A percentile compares a stretch with the other conserved stretches of the same genome.
These are phyloP conservation scores for Eucalyptus curtisii DNA, from an alignment of 345 rosid species.

Conservation along the genomic window DNA sequence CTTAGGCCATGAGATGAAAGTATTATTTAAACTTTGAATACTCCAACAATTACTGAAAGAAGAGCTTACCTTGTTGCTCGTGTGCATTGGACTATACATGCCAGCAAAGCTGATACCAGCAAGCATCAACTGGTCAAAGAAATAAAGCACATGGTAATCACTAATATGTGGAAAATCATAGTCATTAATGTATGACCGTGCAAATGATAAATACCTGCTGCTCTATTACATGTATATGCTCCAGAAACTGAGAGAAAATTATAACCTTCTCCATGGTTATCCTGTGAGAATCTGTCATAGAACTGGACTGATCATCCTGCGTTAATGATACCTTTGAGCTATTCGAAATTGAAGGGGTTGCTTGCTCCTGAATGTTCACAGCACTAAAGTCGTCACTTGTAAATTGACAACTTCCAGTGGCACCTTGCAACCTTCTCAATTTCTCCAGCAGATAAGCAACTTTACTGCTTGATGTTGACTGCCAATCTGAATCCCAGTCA, in stretches of 20 bases:
- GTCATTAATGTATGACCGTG: not conserved
- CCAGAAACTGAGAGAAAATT: constrained; percentile 92
- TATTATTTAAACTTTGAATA: not conserved
- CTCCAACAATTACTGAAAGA: not conserved
- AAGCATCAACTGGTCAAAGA: constrained; percentile 35
- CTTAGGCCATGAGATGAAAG: not conserved
- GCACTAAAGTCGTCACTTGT: constrained; percentile 2
- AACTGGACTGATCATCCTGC: constrained; percentile 2
- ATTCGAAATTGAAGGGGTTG: not conserved
- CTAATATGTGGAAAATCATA: not conserved
- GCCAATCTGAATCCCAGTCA: constrained; percentile 98
- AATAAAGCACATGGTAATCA: not conserved
- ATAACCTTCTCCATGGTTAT: constrained; percentile 53
- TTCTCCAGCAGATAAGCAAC: constrained; percentile 67
- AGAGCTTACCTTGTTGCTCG: constrained; percentile 52
- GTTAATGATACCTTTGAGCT: not conserved
- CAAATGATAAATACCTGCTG: constrained; percentile 52
- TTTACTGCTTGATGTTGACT: constrained; percentile 91
- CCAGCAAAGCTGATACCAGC: constrained; percentile 78
- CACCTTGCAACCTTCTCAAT: constrained; percentile 56
- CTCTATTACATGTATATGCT: constrained; percentile 82
- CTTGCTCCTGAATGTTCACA: constrained; percentile 9
- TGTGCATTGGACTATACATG: constrained; percentile 84
- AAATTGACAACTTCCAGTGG: constrained; percentile 11
- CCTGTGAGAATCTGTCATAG: constrained; percentile 11